Evolutionary conservation across 805 yeast species (phyloP).

Genomic region (Saturnispora serradocipensis): DNA sequence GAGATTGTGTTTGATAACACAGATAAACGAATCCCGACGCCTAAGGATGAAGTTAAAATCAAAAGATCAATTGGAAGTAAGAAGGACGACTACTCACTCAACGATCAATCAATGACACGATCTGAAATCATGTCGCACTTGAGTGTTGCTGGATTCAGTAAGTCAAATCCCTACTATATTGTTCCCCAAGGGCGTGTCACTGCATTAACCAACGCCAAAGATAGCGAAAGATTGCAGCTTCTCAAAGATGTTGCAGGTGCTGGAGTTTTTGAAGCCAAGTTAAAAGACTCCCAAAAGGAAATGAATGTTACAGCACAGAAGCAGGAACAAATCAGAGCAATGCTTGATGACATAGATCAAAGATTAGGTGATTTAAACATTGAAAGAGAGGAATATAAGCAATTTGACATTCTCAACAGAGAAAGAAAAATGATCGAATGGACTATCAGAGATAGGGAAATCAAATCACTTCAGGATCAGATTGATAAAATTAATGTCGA

Average conservation of each 20-base stretch:
- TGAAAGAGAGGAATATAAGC: constrained; percentile 68
- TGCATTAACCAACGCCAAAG: constrained; percentile 80
- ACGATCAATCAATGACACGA: constrained; percentile 69
- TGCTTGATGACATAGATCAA: constrained; percentile 58
- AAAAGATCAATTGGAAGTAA: constrained; percentile 89
- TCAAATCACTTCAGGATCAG: constrained; percentile 47
- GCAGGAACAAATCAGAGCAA: constrained; percentile 63
- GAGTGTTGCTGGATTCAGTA: constrained; percentile 88
- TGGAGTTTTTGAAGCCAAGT: constrained; percentile 72
- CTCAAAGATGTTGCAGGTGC: constrained; percentile 95
- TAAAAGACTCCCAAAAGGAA: constrained; percentile 70
- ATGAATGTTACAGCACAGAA: constrained; percentile 66
- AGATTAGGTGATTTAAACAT: constrained; percentile 70
- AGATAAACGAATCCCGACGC: constrained; percentile 65
- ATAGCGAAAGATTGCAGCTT: constrained; percentile 65
- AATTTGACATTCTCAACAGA: constrained; percentile 58
- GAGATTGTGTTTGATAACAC: constrained; percentile 80
- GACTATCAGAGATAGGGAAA: constrained; percentile 68
- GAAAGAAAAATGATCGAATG: constrained; percentile 65
- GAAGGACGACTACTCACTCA: constrained; percentile 83
- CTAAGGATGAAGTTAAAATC: constrained; percentile 58
- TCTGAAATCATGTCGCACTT: constrained; percentile 72
- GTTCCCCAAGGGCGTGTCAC: constrained; percentile 96
- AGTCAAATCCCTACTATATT: constrained; percentile 86
- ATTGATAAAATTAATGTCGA: constrained; percentile 54